Base-by-base conservation (phyloP, 2,329 filamentous ascomycete genomes). In the Meredithiella fracta region DNA sequence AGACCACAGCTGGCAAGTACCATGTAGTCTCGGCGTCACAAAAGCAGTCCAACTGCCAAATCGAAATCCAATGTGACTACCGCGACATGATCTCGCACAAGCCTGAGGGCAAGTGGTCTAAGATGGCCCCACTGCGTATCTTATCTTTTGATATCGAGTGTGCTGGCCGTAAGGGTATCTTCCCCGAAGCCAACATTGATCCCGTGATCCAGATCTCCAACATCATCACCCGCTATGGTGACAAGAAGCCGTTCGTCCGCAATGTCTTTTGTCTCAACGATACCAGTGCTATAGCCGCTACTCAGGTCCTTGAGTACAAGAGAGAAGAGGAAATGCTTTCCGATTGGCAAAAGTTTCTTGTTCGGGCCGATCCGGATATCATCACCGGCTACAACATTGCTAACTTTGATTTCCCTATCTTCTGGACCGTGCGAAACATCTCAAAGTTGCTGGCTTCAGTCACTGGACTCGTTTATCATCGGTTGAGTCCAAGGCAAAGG, bases 361-460 rank as follows among this genome's bases (percentile, higher is more conserved):
- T 94, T 62, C 81, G 87, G 63, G 87, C 92, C 1, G 92, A 98
- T 62, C 91, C 92, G 0, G 92, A 98, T 70, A 86, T 98, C 61
- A 95, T 98, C 64, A 98, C 94, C 56, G 92, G 92, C 49, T 98
- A 98, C 81, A 98, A 98, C 68, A 98, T 94, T 70, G 74, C 86
- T 65, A 98, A 98, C 70, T 98, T 98, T 69, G 92, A 98, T 72
- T 97, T 98, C 61, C 91, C 91, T 98, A 98, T 65, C 78, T 98
- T 0, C 75, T 98, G 9, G 86, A 95, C 56, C 80, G 92, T 49
- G 92, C 90, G 8, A 86, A 78, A 61, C 82, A 94, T 65, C 74
- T 98, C 26, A 94, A 92, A 64, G 80, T 88, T 38, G 68, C 67
- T 1, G 78, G 77, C 0, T 98, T 98, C 62, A 85, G 92, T 5